Evolutionary conservation across 768 basidiomycete genomes (phyloP).

Genomic region (Coprinellus micaceus): DNA sequence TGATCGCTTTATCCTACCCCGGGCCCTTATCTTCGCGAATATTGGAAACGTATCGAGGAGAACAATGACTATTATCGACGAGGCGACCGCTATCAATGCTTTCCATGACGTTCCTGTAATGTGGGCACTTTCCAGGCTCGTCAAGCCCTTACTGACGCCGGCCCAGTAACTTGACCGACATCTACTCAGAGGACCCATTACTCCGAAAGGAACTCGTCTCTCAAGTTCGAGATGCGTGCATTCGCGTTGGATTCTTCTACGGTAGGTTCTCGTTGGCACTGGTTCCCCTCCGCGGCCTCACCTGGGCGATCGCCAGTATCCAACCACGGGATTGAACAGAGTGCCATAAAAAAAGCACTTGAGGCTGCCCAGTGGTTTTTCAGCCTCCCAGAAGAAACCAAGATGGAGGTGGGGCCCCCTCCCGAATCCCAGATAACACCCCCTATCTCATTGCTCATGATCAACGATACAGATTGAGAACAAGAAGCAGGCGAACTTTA

Average conservation of each 20-base stretch:
- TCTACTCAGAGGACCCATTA: constrained; percentile 33
- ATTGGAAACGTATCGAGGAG: not conserved
- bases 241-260: constrained; percentile 84
- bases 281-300: not conserved
- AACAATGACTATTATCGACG: constrained; percentile 12
- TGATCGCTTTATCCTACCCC: no score
- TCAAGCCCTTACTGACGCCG: not conserved
- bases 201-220: constrained; percentile 46
- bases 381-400: constrained; percentile 52
- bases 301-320: constrained; percentile 40
- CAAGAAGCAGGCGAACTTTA: constrained; percentile 65
- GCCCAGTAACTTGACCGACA: constrained; percentile 44
- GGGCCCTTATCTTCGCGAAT: no score
- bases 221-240: constrained; percentile 69
- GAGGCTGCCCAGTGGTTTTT: constrained; percentile 62
- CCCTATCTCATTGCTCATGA: not conserved
- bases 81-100: constrained; percentile 13
- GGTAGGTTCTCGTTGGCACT: constrained; percentile 32
- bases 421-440: no score
- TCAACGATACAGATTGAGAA: constrained; percentile 54
- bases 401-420: constrained; percentile 71
- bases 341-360: constrained; percentile 42
- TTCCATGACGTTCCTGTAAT: constrained; percentile 39
- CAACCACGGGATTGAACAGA: constrained; percentile 70
- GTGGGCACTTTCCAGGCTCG: constrained; percentile 20